A percentile compares a stretch with the other conserved stretches of the same genome.
Conservation (phyloP, 2,329 filamentous ascomycete species). For the Didymella segeticola region DNA sequence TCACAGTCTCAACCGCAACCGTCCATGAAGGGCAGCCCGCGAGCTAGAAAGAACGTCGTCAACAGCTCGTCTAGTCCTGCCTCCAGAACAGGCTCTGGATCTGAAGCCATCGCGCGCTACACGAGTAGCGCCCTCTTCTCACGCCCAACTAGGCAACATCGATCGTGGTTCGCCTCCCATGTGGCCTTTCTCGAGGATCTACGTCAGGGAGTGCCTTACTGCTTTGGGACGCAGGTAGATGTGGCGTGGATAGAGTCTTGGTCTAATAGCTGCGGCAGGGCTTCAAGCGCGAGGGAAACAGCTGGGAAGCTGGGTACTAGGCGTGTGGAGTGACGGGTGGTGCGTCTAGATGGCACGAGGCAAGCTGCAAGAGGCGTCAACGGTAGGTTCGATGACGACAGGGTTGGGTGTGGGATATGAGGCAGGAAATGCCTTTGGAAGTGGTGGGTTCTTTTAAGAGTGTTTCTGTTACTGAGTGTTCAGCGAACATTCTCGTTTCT, state of each 20-base stretch:
- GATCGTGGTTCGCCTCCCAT: not conserved
- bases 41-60: not conserved
- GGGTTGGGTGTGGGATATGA: not conserved
- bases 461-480: no score
- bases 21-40: not conserved
- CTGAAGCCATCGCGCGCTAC: slow-evolving; percentile 2
- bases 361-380: not conserved
- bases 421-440: not conserved
- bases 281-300: not conserved
- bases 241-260: slow-evolving; percentile 2
- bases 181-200: slow-evolving; percentile 5
- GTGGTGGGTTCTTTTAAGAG: not conserved
- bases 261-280: slow-evolving; percentile 2
- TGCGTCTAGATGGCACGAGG: not conserved
- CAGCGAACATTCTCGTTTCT: no score
- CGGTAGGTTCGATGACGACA: slow-evolving; percentile 10
- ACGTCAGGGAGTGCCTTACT: slow-evolving; percentile 5
- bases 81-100: slow-evolving; percentile 4
- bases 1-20: not conserved
- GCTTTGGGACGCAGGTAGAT: not conserved
- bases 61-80: slow-evolving; percentile 4
- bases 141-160: not conserved
- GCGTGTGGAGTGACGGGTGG: slow-evolving; percentile 2
- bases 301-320: not conserved
- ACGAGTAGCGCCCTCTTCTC: not conserved